phyloP scores from a whole-genome alignment of 2,329 filamentous ascomycete species.

The Arthrocladium fulminans region DNA sequence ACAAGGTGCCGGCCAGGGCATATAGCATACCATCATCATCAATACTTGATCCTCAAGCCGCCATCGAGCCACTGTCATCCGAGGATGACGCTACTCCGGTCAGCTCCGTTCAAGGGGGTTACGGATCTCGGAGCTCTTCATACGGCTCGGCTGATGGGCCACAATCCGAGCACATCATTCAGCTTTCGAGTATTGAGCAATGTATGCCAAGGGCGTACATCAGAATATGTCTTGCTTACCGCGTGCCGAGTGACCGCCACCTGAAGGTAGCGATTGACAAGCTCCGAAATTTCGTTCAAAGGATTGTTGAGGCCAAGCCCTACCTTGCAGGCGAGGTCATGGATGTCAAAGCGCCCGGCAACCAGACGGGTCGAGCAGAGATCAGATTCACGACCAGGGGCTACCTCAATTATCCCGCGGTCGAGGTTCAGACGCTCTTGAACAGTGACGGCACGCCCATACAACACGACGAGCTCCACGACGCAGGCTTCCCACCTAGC shows the following conservation, averaged over 20 bases:
- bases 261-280: slow-evolving; percentile 8
- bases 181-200: slow-evolving; percentile 21
- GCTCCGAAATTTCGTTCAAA: slow-evolving; percentile 17
- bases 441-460: slow-evolving; percentile 14
- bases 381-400: slow-evolving; percentile 20
- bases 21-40: background rate
- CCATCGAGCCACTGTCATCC: background rate
- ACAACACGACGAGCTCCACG: slow-evolving; percentile 20
- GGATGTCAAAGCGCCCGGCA: slow-evolving; percentile 11
- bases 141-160: slow-evolving; percentile 1
- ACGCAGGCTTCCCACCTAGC: slow-evolving; percentile 16
- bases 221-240: slow-evolving; percentile 21
- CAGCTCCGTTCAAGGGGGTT: background rate
- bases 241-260: slow-evolving; percentile 10
- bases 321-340: slow-evolving; percentile 21
- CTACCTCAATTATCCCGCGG: slow-evolving; percentile 18
- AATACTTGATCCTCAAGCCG: background rate
- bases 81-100: slow-evolving; percentile 4
- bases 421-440: slow-evolving; percentile 15
- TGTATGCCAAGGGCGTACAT: slow-evolving; percentile 24
- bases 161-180: slow-evolving; percentile 15
- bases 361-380: slow-evolving; percentile 15
- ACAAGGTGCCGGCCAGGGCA: background rate
- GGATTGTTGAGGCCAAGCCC: slow-evolving; percentile 20
- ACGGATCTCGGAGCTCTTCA: slow-evolving; percentile 3